Evolutionary conservation across 768 basidiomycete genomes (phyloP).

Genomic region (Tylopilus felleus): DNA sequence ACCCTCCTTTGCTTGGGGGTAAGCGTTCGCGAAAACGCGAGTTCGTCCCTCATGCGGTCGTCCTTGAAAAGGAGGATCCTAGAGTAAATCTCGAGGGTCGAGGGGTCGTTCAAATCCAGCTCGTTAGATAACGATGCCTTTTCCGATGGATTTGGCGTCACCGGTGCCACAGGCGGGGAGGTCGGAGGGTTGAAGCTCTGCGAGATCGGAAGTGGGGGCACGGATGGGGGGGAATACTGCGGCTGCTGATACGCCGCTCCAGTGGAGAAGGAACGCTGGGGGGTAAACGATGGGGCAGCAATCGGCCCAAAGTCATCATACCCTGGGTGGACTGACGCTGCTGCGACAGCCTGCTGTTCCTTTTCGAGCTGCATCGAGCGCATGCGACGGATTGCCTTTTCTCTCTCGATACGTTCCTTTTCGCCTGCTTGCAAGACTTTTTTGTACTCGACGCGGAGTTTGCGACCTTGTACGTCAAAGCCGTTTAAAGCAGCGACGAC

Average conservation of each 20-base stretch:
- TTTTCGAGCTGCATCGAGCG: constrained; percentile 94
- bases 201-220: constrained; percentile 38
- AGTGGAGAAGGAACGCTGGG: constrained; percentile 73
- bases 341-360: constrained; percentile 47
- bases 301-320: constrained; percentile 78
- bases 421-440: constrained; percentile 99
- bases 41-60: constrained; percentile 94
- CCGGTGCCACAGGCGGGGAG: constrained; percentile 52
- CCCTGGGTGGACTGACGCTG: constrained; percentile 34
- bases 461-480: constrained; percentile 93
- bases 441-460: constrained; percentile 98
- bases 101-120: constrained; percentile 93
- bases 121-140: constrained; percentile 62
- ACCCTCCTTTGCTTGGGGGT: constrained; percentile 83
- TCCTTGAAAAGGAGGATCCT: constrained; percentile 96
- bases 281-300: constrained; percentile 52
- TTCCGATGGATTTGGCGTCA: constrained; percentile 62
- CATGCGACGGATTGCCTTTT: constrained; percentile 98
- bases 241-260: constrained; percentile 55
- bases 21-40: constrained; percentile 90
- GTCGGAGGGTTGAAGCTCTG: constrained; percentile 43
- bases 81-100: constrained; percentile 96
- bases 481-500: constrained; percentile 96
- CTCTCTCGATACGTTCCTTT: constrained; percentile 97
- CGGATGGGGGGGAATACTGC: constrained; percentile 63